Percentiles rank a stretch among this genome's conserved stretches.
phyloP scores from a whole-genome alignment of 768 basidiomycete species.

The Podaxis sp. region DNA sequence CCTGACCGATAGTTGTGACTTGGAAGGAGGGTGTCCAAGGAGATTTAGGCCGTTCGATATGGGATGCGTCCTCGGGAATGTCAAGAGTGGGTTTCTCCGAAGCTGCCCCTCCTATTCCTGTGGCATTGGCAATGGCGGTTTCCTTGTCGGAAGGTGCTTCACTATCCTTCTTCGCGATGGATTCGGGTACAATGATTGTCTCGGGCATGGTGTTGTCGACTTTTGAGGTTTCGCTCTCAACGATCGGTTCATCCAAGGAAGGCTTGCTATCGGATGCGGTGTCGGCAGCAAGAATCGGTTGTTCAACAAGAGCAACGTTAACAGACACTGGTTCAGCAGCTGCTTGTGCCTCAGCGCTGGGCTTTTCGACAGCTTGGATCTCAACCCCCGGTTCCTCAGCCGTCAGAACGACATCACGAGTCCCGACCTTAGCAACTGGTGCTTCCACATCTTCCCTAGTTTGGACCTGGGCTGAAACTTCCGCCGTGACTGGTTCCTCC shows the following conservation, averaged over 20 bases:
- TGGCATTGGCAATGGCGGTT: neutral
- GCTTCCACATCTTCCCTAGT: neutral
- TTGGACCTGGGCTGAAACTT: neutral
- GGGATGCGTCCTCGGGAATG: neutral
- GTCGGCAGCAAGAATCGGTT: neutral
- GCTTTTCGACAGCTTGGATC: neutral
- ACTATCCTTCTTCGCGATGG: neutral
- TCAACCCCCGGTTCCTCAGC: neutral
- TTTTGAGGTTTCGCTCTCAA: neutral
- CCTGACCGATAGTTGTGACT: conserved; percentile 40
- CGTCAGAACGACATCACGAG: neutral
- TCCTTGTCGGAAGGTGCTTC: neutral
- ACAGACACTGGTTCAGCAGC: neutral
- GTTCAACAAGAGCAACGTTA: neutral
- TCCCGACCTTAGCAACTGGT: neutral
- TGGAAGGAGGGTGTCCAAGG: conserved; percentile 56
- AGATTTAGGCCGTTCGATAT: conserved; percentile 44
- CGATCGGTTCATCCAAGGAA: neutral
- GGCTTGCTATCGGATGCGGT: neutral
- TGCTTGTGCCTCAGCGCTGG: neutral
- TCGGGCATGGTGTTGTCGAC: conserved; percentile 17
- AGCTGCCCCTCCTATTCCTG: neutral
- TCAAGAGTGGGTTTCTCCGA: neutral
- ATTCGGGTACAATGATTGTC: conserved; percentile 8
- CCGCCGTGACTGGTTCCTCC: neutral